Conservation (phyloP, 345 rosid genomes). For the Heritiera littoralis region DNA sequence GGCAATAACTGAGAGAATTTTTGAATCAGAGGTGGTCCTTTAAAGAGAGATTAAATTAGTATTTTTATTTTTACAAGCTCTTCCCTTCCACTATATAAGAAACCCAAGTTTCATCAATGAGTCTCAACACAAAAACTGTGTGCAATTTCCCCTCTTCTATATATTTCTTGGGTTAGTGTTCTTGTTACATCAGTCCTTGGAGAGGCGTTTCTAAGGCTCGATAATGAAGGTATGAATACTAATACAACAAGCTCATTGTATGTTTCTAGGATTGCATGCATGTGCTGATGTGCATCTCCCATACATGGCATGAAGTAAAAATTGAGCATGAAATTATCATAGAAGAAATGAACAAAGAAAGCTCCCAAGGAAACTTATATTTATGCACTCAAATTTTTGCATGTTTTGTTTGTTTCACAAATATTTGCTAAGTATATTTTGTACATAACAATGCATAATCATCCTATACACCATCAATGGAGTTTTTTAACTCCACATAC, state of each 20-base stretch:
- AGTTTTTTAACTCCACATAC: no score
- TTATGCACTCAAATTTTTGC: neutral
- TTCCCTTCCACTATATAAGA: constrained; percentile 28
- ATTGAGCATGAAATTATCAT: no score
- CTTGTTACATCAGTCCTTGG: neutral
- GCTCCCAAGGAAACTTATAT: no score
- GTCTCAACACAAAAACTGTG: constrained; percentile 10
- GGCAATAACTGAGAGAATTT: constrained; percentile 27
- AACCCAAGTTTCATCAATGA: constrained; percentile 1
- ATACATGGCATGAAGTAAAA: no score
- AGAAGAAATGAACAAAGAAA: no score
- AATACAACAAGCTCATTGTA: neutral
- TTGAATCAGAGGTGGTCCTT: constrained; percentile 32
- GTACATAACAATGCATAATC: neutral
- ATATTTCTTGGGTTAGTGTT: neutral
- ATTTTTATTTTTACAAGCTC: neutral
- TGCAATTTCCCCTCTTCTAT: neutral
- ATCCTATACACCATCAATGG: no score
- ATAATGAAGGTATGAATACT: neutral
- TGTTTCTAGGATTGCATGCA: no score
- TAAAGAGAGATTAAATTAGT: constrained; percentile 19
- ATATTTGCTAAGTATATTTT: neutral
- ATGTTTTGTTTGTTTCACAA: no score
- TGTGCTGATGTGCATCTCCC: no score
- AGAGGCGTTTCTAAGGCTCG: neutral